These are phyloP conservation scores for Magnaporthiopsis poae DNA, from an alignment of 2,329 filamentous ascomycete genomes.

Conservation along the genomic window DNA sequence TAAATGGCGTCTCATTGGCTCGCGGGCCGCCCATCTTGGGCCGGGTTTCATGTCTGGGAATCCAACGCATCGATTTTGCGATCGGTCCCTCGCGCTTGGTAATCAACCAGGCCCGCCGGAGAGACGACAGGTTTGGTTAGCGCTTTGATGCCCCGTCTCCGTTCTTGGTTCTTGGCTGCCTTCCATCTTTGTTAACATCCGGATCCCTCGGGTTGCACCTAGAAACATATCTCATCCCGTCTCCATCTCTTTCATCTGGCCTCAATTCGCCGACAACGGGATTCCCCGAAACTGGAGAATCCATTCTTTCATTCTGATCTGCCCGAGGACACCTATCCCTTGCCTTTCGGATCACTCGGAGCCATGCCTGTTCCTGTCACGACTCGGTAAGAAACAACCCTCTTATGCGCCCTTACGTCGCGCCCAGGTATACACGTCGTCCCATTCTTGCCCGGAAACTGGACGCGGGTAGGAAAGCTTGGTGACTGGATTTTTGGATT, in stretches of 20 bases:
- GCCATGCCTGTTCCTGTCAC: neutral
- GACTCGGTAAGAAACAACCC: neutral
- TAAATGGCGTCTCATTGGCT: neutral
- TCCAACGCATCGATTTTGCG: neutral
- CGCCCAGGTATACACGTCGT: neutral
- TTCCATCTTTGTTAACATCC: too few relatives aligned
- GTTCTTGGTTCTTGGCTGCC: neutral
- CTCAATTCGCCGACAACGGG: neutral
- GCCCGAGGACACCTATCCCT: too few relatives aligned
- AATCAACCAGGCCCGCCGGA: neutral
- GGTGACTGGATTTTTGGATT: neutral
- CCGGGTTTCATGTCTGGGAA: neutral
- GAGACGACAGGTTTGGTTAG: neutral
- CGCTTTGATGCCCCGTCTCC: neutral
- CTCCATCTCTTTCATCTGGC: neutral
- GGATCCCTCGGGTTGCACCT: neutral
- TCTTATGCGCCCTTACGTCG: neutral
- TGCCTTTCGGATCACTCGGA: too few relatives aligned
- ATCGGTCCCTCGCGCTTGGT: neutral
- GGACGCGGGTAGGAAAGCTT: neutral
- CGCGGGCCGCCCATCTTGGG: neutral
- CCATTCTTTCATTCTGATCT: neutral
- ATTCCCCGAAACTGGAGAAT: neutral
- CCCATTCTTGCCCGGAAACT: neutral
- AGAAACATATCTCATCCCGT: neutral